Conservation (phyloP, 2,329 filamentous ascomycete genomes). For the Colletotrichum liriopes region DNA sequence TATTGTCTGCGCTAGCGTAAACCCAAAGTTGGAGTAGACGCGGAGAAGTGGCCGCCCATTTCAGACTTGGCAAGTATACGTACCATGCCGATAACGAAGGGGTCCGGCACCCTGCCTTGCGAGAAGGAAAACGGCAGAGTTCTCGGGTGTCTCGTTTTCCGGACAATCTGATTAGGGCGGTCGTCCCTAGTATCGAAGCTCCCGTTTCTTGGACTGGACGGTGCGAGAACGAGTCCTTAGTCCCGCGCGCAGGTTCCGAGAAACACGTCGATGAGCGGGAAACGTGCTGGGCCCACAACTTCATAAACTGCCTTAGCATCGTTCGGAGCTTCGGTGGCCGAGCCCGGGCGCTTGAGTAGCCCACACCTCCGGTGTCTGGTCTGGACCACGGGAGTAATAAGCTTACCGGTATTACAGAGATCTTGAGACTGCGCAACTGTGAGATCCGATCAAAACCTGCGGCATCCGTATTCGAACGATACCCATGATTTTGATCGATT, state of each 20-base stretch:
- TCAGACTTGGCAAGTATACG: neutral
- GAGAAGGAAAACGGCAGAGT: neutral
- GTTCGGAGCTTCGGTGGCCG: neutral
- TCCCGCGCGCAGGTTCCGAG: neutral
- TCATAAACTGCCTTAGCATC: neutral
- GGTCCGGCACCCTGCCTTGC: slow-evolving; percentile 28
- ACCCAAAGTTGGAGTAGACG: slow-evolving; percentile 19
- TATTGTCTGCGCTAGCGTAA: slow-evolving; percentile 3
- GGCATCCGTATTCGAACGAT: neutral
- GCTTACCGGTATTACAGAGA: no score
- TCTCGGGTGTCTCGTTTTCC: slow-evolving; percentile 16
- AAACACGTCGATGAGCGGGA: neutral
- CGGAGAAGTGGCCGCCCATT: slow-evolving; percentile 18
- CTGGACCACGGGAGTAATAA: neutral
- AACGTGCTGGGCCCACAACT: no score
- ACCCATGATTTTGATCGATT: neutral
- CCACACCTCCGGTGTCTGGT: neutral
- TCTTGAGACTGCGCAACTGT: neutral
- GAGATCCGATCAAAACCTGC: neutral
- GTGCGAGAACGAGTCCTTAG: slow-evolving; percentile 1
- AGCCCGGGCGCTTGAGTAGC: neutral
- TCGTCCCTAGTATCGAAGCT: neutral
- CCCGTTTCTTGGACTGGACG: slow-evolving; percentile 19
- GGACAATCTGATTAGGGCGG: slow-evolving; percentile 14
- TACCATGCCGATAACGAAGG: neutral